Percentiles rank a stretch among this genome's conserved stretches.
Evolutionary conservation across 805 yeast genomes (phyloP).

Genomic region (Metschnikowia continentalis): DNA sequence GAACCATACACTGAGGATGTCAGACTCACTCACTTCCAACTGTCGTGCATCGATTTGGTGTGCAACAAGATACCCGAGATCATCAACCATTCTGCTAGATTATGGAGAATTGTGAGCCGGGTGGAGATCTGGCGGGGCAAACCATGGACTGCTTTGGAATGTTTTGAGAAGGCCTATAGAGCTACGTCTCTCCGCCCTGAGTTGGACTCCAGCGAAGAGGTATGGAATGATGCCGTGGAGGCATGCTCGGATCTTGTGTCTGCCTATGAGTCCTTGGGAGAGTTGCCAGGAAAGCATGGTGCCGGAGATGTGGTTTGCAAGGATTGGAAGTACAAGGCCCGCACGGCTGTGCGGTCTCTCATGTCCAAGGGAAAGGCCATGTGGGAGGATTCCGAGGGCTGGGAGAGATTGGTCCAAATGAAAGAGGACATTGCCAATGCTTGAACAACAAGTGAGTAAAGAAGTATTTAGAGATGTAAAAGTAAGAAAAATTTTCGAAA

Average conservation of each 20-base stretch:
- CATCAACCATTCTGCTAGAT: slow-evolving; percentile 59
- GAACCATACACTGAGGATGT: slow-evolving; percentile 44
- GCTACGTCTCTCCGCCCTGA: slow-evolving; percentile 64
- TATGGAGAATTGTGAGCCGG: slow-evolving; percentile 81
- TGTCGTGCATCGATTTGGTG: slow-evolving; percentile 65
- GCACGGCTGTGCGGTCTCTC: slow-evolving; percentile 64
- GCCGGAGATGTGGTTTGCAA: slow-evolving; percentile 84
- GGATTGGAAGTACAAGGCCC: slow-evolving; percentile 87
- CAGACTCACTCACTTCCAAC: slow-evolving; percentile 59
- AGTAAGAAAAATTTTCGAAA: too few relatives aligned
- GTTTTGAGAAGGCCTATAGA: slow-evolving; percentile 83
- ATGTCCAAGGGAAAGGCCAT: slow-evolving; percentile 71
- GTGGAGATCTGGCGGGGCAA: slow-evolving; percentile 82
- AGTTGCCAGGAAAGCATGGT: slow-evolving; percentile 68
- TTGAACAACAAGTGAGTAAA: background rate
- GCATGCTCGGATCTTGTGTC: slow-evolving; percentile 75
- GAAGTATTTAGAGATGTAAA: too few relatives aligned
- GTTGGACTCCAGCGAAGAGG: slow-evolving; percentile 52
- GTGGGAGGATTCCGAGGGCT: slow-evolving; percentile 81
- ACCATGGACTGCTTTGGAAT: slow-evolving; percentile 85
- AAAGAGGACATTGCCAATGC: slow-evolving; percentile 38
- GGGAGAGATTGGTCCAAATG: slow-evolving; percentile 57
- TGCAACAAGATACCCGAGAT: slow-evolving; percentile 64
- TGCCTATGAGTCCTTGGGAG: slow-evolving; percentile 87
- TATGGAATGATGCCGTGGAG: slow-evolving; percentile 78